Evolutionary conservation across 164 flowering plant genomes (phyloP).

Genomic region (Malania oleifera): DNA sequence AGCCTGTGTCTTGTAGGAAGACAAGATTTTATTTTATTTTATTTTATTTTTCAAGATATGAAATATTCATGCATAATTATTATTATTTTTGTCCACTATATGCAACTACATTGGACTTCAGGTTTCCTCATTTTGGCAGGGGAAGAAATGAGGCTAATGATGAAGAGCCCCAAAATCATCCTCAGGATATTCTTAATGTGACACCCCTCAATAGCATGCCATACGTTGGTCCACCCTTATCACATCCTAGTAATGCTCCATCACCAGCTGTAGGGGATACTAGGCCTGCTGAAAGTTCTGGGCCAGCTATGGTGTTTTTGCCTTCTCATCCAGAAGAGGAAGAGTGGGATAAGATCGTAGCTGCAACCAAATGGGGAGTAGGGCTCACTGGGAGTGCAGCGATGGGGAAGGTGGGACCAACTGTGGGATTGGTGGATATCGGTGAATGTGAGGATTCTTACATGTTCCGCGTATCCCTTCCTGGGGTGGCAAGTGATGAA

Average conservation of each 20-base stretch:
- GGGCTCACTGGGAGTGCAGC: slow-evolving; percentile 5
- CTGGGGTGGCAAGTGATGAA: slow-evolving; percentile 8
- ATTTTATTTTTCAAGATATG: no score
- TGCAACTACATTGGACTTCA: background rate
- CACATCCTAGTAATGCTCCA: background rate
- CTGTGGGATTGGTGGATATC: background rate
- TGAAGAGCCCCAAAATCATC: background rate
- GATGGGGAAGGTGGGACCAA: slow-evolving; percentile 3
- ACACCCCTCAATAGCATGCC: slow-evolving; percentile 4
- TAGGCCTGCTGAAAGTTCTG: no score
- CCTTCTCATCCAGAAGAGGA: background rate
- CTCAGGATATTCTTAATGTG: background rate
- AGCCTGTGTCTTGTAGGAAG: no score
- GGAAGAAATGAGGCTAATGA: background rate
- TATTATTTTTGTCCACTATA: background rate
- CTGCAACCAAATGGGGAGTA: background rate
- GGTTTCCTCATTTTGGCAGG: background rate
- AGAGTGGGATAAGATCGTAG: slow-evolving; percentile 2
- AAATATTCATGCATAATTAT: no score
- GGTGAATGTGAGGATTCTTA: slow-evolving; percentile 2
- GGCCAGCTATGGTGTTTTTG: background rate
- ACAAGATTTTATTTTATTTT: no score
- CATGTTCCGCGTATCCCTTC: background rate
- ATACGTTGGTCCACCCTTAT: slow-evolving; percentile 1
- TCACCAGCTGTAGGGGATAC: background rate